Conservation (phyloP, 805 yeast genomes). For the Maudiozyma turicensis region DNA sequence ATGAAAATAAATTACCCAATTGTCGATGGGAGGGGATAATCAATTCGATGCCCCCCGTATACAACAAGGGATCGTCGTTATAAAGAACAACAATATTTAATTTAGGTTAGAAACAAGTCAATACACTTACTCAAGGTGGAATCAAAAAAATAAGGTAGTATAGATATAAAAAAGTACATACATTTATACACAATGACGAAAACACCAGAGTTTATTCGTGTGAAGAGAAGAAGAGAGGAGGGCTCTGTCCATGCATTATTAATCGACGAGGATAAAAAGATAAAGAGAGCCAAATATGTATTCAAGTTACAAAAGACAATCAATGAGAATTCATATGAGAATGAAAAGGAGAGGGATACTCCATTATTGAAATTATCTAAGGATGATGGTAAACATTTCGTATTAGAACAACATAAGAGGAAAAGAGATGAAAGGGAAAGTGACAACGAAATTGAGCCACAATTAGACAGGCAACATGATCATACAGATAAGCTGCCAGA, state of each 20-base stretch:
- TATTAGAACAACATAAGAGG: constrained; percentile 25
- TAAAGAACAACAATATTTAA: no score
- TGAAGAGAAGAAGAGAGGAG: constrained; percentile 78
- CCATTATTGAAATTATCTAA: constrained; percentile 21
- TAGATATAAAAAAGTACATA: background rate
- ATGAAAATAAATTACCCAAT: no score
- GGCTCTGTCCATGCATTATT: constrained; percentile 79
- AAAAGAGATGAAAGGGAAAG: constrained; percentile 14
- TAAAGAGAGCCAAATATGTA: constrained; percentile 29
- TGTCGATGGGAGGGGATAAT: no score
- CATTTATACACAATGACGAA: constrained; percentile 1
- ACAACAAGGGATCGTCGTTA: no score
- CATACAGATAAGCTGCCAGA: constrained; percentile 36
- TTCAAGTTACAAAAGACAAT: constrained; percentile 44
- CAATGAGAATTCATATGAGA: constrained; percentile 23
- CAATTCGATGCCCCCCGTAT: no score
- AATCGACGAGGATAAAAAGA: constrained; percentile 27
- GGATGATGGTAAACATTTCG: constrained; percentile 21
- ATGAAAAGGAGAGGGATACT: constrained; percentile 19
- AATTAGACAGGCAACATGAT: constrained; percentile 5
- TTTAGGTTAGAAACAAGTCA: no score
- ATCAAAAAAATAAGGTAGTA: no score
- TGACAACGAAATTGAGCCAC: constrained; percentile 5
- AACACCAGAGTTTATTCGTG: constrained; percentile 59
- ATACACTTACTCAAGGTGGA: no score